Evolutionary conservation across 140 eudicot genomes (phyloP).

Genomic region (Oenanthe javanica): DNA sequence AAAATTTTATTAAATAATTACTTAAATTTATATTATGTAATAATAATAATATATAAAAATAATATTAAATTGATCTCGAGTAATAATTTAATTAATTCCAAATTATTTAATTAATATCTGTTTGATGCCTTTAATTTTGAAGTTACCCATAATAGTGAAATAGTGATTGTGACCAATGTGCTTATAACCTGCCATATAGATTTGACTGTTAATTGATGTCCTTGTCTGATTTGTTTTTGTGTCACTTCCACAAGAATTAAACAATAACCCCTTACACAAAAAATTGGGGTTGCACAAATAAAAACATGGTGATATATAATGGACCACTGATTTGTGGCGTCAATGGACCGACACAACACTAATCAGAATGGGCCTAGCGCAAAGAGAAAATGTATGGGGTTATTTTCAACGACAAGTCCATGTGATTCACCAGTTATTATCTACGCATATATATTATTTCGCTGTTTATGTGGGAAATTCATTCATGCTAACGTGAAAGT

Average conservation of each 20-base stretch:
- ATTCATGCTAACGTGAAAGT: neutral
- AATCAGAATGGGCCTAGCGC: neutral
- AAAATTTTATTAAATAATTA: too few species aligned
- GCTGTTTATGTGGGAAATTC: neutral
- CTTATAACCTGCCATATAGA: neutral
- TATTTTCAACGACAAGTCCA: neutral
- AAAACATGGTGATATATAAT: neutral
- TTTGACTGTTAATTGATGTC: neutral
- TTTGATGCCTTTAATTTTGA: too few species aligned
- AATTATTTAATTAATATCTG: too few species aligned
- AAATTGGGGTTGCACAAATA: too few species aligned
- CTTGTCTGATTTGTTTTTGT: neutral
- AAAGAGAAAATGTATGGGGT: neutral
- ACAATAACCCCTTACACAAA: neutral
- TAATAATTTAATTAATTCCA: too few species aligned
- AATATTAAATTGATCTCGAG: too few species aligned
- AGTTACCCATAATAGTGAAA: too few species aligned
- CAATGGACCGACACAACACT: neutral
- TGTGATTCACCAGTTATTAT: neutral
- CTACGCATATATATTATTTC: neutral
- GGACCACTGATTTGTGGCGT: conserved; percentile 2
- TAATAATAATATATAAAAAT: too few species aligned
- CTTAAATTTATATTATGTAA: too few species aligned
- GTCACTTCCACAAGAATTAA: neutral
- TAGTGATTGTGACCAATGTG: neutral